A percentile compares a stretch with the other conserved stretches of the same genome.
These are phyloP conservation scores for Xylariaceae sp. DNA, from an alignment of 2,329 filamentous ascomycete genomes.

Conservation along the genomic window DNA sequence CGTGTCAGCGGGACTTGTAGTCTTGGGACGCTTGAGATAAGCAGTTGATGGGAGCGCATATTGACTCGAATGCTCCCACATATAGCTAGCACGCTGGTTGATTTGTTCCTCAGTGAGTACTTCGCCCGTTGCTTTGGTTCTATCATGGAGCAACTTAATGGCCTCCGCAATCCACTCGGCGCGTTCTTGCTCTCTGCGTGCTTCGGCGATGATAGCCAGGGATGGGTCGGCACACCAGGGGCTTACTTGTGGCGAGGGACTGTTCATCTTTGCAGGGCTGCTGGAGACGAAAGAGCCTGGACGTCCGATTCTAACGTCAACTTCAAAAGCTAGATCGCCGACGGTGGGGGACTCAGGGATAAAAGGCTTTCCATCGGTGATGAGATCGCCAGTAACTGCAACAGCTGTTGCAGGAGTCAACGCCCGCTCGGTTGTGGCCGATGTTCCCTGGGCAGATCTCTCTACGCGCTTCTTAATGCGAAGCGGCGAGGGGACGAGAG, in stretches of 20 bases:
- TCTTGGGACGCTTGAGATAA: no score
- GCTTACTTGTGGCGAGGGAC: no score
- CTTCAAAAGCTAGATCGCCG: not conserved
- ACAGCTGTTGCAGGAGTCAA: no score
- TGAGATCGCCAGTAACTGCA: no score
- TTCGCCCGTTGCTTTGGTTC: not conserved
- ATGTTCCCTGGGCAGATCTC: not conserved
- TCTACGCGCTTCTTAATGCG: not conserved
- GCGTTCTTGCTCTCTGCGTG: not conserved
- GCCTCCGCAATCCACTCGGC: not conserved
- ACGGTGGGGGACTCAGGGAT: not conserved
- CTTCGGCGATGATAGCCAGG: not conserved
- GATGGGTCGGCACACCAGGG: not conserved
- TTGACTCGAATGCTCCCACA: not conserved
- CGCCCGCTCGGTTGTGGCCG: not conserved
- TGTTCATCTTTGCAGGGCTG: not conserved
- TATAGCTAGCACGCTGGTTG: not conserved
- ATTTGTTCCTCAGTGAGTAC: conserved; percentile 1
- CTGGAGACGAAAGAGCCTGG: not conserved
- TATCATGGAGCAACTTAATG: not conserved
- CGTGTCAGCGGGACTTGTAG: no score
- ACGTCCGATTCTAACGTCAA: not conserved
- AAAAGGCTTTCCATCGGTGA: not conserved
- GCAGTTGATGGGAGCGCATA: not conserved
- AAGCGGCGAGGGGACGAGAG: conserved; percentile 7